These are phyloP conservation scores for Pythium rishiriense DNA, from an alignment of 352 stramenopile genomes.

Conservation along the genomic window DNA sequence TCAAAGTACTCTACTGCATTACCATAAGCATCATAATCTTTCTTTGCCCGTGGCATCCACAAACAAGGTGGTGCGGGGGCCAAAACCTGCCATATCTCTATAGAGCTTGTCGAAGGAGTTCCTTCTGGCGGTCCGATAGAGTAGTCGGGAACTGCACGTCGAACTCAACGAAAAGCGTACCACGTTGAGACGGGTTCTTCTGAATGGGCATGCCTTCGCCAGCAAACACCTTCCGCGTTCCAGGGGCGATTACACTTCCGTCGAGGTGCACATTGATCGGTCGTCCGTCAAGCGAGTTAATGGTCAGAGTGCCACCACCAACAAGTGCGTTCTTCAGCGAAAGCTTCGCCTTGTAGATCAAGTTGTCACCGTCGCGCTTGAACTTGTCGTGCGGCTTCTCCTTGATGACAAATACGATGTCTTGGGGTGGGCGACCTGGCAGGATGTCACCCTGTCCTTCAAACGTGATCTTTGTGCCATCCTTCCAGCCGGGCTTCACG, in stretches of 20 bases:
- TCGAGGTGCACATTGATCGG: conserved; percentile 89
- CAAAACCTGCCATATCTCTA: conserved; percentile 33
- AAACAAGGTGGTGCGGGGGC: background rate
- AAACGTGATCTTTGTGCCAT: conserved; percentile 96
- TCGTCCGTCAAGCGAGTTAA: conserved; percentile 94
- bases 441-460: conserved; percentile 90
- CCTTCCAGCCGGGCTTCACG: conserved; percentile 96
- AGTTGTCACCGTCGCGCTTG: conserved; percentile 93
- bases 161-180: conserved; percentile 96
- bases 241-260: conserved; percentile 87
- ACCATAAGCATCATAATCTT: conserved; percentile 6
- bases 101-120: conserved; percentile 67
- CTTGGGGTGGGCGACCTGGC: conserved; percentile 90
- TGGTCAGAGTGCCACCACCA: conserved; percentile 87
- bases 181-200: conserved; percentile 71
- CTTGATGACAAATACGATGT: conserved; percentile 95
- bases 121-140: conserved; percentile 80
- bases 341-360: conserved; percentile 95
- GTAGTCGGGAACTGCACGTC: conserved; percentile 95
- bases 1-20: conserved; percentile 2
- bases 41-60: background rate
- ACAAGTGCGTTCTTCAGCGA: conserved; percentile 95
- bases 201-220: conserved; percentile 97
- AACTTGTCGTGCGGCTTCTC: conserved; percentile 92
- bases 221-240: conserved; percentile 90